Base-by-base conservation (phyloP, 2,329 filamentous ascomycete species). In the Hysterium pulicare region DNA sequence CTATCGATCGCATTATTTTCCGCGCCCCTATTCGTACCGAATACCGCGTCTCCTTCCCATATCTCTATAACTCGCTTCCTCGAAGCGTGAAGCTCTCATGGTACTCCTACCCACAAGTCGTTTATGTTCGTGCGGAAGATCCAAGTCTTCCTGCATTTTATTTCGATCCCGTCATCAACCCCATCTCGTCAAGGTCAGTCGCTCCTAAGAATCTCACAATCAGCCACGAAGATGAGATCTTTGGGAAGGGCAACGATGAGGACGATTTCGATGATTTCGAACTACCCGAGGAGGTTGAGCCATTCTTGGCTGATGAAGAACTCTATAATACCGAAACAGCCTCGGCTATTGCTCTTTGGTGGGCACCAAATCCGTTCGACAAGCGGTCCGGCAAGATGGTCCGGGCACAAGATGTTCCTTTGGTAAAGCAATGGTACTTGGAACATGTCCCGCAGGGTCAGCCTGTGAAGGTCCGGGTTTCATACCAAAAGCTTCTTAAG, bases 1-100 rank as follows among this genome's bases (percentile, higher is more conserved):
- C 93, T 24, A 98, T 98, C 57, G 93, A 98, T 61, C 88, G 94
- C 55, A 98, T 98, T 69, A 98, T 98, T 54, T 98, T 98, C 77
- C 86, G 93, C 51, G 85, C 87, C 35, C 90, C 91, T 1, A 94
- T 97, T 51, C 83, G 91, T 54, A 98, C 91, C 7, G 93, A 98
- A 69, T 96, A 94, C 60, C 83, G 91, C 34, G 93, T 98, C 33
- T 90, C 90, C 1, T 97, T 88, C 64, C 93, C 93, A 0, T 96
- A 86, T 65, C 76, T 98, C 5, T 98, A 98, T 73, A 98, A 98
- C 66, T 95, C 91, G 15, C 77, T 98, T 5, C 94, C 93, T 2
- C 80, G 94, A 57, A 97, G 93, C 60, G 93, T 98, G 22, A 87
- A 91, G 64, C 75, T 96, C 33, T 86, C 88, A 30, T 95, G 90